Evolutionary conservation across 495 filamentous ascomycete genomes (phyloP).

Genomic region (Neurospora discreta): DNA sequence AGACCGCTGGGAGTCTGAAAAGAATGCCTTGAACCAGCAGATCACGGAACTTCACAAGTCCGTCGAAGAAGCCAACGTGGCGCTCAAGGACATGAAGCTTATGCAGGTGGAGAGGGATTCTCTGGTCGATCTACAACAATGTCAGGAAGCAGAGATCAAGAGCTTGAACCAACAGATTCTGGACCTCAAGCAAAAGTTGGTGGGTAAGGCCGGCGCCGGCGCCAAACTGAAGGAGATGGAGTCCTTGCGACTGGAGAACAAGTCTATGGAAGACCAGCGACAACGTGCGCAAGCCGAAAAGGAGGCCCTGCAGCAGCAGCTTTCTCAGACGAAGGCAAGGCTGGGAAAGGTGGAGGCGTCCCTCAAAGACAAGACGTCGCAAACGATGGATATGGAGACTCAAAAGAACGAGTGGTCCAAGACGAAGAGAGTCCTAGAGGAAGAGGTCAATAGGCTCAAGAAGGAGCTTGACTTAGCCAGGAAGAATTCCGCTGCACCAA

Average conservation of each 20-base stretch:
- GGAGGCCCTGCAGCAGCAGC: background rate
- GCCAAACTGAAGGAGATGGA: background rate
- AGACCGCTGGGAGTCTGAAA: background rate
- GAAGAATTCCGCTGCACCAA: background rate
- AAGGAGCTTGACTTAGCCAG: background rate
- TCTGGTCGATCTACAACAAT: background rate
- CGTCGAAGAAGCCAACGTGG: background rate
- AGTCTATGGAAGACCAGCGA: background rate
- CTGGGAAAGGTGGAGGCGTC: background rate
- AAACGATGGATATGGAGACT: background rate
- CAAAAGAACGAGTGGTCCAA: background rate
- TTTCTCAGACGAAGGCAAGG: background rate
- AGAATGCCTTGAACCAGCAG: background rate
- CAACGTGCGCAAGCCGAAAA: background rate
- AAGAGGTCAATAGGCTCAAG: background rate
- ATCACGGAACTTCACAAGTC: background rate
- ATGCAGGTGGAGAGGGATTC: background rate
- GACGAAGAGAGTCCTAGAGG: background rate
- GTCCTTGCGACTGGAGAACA: background rate
- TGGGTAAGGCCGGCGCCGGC: background rate
- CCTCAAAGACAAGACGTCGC: background rate
- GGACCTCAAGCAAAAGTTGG: background rate
- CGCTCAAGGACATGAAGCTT: background rate
- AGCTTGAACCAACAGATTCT: background rate
- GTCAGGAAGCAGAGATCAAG: background rate